phyloP scores from a whole-genome alignment of 345 rosid species.

The Durio zibethinus region DNA sequence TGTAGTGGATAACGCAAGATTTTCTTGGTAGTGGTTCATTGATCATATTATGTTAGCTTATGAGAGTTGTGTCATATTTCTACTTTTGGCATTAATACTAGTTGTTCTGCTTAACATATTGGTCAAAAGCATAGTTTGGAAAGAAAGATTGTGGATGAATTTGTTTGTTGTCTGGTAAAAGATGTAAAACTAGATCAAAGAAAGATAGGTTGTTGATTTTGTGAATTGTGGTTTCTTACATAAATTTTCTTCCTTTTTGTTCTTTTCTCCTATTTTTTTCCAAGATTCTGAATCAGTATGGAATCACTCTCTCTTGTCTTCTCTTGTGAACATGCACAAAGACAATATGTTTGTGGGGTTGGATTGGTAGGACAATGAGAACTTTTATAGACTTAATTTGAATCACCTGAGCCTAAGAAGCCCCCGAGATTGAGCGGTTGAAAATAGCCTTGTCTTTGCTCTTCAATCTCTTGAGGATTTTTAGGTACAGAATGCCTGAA shows the following conservation, averaged over 20 bases:
- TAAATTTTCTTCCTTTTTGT: not conserved
- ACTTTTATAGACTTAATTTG: not conserved
- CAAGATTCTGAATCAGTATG: not conserved
- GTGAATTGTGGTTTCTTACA: not conserved
- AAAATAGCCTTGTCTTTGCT: not conserved
- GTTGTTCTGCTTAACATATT: not conserved
- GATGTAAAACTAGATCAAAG: slow-evolving; percentile 13
- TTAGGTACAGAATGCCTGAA: not conserved
- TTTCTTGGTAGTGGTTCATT: slow-evolving; percentile 10
- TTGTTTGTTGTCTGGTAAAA: not conserved
- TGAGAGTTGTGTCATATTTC: not conserved
- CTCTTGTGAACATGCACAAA: not conserved
- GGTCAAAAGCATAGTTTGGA: not conserved
- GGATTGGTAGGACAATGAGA: not conserved
- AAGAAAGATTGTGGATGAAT: slow-evolving; percentile 10
- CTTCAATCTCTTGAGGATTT: not conserved
- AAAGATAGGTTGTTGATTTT: not conserved
- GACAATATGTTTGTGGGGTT: not conserved
- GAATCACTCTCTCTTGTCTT: not conserved
- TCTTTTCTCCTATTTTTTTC: not conserved
- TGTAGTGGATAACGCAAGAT: not conserved
- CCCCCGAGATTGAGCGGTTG: not conserved
- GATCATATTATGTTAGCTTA: not conserved
- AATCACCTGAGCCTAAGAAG: not conserved
- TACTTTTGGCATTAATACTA: slow-evolving; percentile 3